Evolutionary conservation across 768 basidiomycete genomes (phyloP), one percentile per base, ranked within the genome.

Genomic region (Suillus bovinus): DNA sequence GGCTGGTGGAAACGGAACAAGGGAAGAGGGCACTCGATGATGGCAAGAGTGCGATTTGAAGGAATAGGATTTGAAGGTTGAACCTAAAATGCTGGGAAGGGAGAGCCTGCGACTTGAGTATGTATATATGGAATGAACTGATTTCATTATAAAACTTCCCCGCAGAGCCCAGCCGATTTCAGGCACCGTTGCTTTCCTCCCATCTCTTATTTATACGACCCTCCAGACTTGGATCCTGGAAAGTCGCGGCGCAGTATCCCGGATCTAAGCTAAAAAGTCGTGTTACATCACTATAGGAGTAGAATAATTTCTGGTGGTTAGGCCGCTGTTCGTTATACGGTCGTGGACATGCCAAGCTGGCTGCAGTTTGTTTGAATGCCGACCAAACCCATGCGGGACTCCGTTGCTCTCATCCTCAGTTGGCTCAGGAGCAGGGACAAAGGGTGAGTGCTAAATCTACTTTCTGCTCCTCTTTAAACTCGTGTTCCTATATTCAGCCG

Each of bases 61-160:
- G 38, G 60, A 39, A 27, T 20, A 16, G n/a, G 29, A 47, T 24
- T 47, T 36, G 50, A 56, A 33, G 41, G 36, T 24, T 31, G 42
- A 58, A 54, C 36, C n/a, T 39, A 38, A n/a, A 34, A 29, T 39
- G 31, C 29, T 31, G 27, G 8, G 22, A 38, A 24, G 33, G n/a
- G 8, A 39, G 33, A 3, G 59, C 59, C 59, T 59, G 59, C 59
- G 59, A 56, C 22, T 38, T 7, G 24, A 29, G 33, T 17, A n/a
- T 17, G 38, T 50, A 63, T 52, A 47, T 62, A 66, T 58, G 52
- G 60, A 50, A 49, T 50, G 31, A 56, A 36, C 53, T 57, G 64
- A 60, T 60, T 69, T 56, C 58, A 62, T 66, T 57, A 39, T 61
- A 58, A 50, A 50, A 57, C 39, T 72, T 53, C 72, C 70, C 72